Evolutionary conservation across 306 rosid species (phyloP).

Genomic region (Prunus persica): DNA sequence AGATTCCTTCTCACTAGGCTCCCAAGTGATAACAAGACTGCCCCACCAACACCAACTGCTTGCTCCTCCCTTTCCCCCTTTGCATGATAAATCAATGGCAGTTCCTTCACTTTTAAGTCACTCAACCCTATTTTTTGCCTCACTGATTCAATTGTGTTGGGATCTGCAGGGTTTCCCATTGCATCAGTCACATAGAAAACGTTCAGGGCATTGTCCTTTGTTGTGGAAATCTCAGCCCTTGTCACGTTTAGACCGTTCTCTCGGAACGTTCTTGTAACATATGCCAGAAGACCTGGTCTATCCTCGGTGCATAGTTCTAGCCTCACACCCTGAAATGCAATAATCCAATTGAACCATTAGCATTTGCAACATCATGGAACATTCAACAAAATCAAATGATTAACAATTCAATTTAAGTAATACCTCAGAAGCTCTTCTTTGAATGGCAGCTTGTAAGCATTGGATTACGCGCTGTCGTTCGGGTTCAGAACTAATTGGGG

Average conservation of each 20-base stretch:
- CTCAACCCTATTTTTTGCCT: conserved; percentile 66
- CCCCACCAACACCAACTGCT: conserved; percentile 75
- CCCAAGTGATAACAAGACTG: conserved; percentile 79
- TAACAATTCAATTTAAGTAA: neutral
- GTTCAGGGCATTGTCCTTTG: conserved; percentile 46
- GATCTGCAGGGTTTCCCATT: conserved; percentile 56
- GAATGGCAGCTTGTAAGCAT: conserved; percentile 79
- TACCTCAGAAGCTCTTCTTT: conserved; percentile 91
- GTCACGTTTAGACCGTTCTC: conserved; percentile 87
- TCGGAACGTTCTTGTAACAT: conserved; percentile 81
- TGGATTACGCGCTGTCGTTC: conserved; percentile 85
- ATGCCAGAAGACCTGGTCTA: conserved; percentile 69
- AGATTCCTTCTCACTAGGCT: conserved; percentile 87
- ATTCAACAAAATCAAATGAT: neutral
- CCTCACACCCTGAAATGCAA: conserved; percentile 63
- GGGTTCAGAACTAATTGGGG: conserved; percentile 94
- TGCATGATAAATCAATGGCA: conserved; percentile 45
- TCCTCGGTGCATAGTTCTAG: conserved; percentile 66
- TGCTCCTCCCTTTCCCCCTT: conserved; percentile 55
- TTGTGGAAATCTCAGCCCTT: conserved; percentile 81
- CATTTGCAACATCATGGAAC: neutral
- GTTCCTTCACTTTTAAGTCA: conserved; percentile 68
- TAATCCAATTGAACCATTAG: neutral
- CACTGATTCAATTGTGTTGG: conserved; percentile 58
- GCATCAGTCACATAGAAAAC: conserved; percentile 81